A percentile compares a stretch with the other conserved stretches of the same genome.
phyloP scores from a whole-genome alignment of 257 asterid species.

The Phtheirospermum japonicum region DNA sequence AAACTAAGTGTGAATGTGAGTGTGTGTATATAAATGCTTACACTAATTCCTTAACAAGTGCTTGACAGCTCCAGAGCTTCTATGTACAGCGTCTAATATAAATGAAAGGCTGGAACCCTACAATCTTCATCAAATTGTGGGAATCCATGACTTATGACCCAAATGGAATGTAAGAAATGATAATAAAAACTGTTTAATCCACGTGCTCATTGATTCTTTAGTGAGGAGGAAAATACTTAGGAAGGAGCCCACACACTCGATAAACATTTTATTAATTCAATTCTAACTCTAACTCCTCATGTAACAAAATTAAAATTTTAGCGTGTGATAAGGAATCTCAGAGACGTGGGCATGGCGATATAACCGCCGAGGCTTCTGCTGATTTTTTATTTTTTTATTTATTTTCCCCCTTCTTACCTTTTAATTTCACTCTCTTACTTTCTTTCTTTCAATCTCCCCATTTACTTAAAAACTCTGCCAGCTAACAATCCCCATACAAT shows the following conservation, averaged over 20 bases:
- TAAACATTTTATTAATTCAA: not conserved
- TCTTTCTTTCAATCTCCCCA: no score
- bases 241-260: conserved; percentile 28
- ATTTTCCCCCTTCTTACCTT: not conserved
- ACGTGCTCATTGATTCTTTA: conserved; percentile 48
- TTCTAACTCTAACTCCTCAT: conserved; percentile 5
- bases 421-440: not conserved
- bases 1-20: no score
- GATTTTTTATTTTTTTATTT: conserved; percentile 24
- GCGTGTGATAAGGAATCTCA: conserved; percentile 48
- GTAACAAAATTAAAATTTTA: conserved; percentile 18
- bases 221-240: conserved; percentile 39
- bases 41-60: not conserved
- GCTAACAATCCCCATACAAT: conserved; percentile 55
- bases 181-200: conserved; percentile 34
- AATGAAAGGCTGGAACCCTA: conserved; percentile 20
- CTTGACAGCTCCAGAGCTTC: not conserved
- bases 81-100: not conserved
- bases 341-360: conserved; percentile 74
- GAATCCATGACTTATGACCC: conserved; percentile 15
- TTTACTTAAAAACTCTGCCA: conserved; percentile 49
- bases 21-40: not conserved
- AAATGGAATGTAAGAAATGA: conserved; percentile 43
- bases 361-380: conserved; percentile 69
- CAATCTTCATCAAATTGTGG: not conserved